Evolutionary conservation across 768 basidiomycete species (phyloP).

Genomic region (Psilocybe cubensis): DNA sequence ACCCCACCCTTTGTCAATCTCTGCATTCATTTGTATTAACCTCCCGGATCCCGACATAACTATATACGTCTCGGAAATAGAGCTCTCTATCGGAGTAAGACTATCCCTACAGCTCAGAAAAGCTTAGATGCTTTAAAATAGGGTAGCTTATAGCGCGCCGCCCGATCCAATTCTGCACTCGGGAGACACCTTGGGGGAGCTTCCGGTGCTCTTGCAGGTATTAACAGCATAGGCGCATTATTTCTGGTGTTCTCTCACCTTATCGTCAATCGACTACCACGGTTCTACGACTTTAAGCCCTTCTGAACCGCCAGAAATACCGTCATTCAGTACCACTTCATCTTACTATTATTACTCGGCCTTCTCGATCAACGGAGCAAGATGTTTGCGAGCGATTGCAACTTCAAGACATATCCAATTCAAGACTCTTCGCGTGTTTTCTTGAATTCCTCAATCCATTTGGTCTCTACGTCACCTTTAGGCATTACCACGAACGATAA

Average conservation of each 20-base stretch:
- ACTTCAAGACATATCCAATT: constrained; percentile 7
- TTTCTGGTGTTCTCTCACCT: constrained; percentile 16
- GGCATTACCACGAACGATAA: constrained; percentile 80
- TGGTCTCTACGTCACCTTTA: constrained; percentile 74
- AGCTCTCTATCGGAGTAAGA: neutral
- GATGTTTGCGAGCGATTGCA: neutral
- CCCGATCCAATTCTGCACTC: neutral
- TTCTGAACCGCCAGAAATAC: neutral
- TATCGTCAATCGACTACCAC: constrained; percentile 16
- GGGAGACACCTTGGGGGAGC: neutral
- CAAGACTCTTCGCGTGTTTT: constrained; percentile 38
- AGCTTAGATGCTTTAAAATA: neutral
- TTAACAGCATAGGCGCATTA: neutral
- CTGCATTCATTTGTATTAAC: neutral
- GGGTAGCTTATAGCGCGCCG: neutral
- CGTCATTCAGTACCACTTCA: neutral
- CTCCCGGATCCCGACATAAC: neutral
- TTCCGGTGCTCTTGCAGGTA: too few relatives aligned
- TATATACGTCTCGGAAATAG: neutral
- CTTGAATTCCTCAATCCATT: constrained; percentile 92
- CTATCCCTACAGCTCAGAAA: too few relatives aligned
- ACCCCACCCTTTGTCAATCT: neutral
- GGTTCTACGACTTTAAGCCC: constrained; percentile 8
- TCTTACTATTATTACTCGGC: neutral
- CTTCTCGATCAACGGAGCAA: constrained; percentile 3